These are phyloP conservation scores for Malassezia arunalokei DNA, from an alignment of 1,284 basidiomycete species.

Conservation along the genomic window DNA sequence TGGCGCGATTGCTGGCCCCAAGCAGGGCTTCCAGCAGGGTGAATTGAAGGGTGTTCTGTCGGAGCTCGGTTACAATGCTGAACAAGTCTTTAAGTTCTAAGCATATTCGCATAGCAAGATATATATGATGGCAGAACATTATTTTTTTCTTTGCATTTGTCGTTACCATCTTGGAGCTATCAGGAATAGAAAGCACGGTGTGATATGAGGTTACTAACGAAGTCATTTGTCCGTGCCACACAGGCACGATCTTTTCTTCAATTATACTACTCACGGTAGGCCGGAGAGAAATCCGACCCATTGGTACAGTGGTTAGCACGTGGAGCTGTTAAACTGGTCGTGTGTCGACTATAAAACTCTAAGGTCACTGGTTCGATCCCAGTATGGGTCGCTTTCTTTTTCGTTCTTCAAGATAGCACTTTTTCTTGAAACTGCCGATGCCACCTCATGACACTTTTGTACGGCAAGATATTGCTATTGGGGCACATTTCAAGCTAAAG, in stretches of 20 bases:
- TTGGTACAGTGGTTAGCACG: constrained; percentile 22
- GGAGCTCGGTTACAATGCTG: constrained; percentile 36
- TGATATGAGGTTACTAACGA: too few relatives aligned
- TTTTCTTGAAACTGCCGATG: too few relatives aligned
- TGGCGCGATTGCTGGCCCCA: constrained; percentile 38
- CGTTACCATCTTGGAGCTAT: too few relatives aligned
- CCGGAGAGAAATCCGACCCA: constrained; percentile 1
- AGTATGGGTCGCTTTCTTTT: constrained; percentile 16
- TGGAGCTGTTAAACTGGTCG: constrained; percentile 20
- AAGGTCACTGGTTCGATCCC: constrained; percentile 21
- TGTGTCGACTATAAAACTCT: constrained; percentile 17
- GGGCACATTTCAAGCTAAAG: background rate
- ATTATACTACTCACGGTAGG: too few relatives aligned
- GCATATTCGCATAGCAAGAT: background rate
- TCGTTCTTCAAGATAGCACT: background rate
- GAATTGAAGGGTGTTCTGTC: constrained; percentile 39
- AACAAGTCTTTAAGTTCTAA: constrained; percentile 39
- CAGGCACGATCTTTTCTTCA: too few relatives aligned
- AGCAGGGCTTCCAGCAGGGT: constrained; percentile 41
- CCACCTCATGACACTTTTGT: too few relatives aligned
- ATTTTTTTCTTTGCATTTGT: too few relatives aligned
- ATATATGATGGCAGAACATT: too few relatives aligned
- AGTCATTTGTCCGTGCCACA: too few relatives aligned
- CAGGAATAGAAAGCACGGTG: too few relatives aligned
- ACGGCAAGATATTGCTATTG: background rate